phyloP scores from a whole-genome alignment of 1,284 basidiomycete species.

The Cutaneotrichosporon mucoides region DNA sequence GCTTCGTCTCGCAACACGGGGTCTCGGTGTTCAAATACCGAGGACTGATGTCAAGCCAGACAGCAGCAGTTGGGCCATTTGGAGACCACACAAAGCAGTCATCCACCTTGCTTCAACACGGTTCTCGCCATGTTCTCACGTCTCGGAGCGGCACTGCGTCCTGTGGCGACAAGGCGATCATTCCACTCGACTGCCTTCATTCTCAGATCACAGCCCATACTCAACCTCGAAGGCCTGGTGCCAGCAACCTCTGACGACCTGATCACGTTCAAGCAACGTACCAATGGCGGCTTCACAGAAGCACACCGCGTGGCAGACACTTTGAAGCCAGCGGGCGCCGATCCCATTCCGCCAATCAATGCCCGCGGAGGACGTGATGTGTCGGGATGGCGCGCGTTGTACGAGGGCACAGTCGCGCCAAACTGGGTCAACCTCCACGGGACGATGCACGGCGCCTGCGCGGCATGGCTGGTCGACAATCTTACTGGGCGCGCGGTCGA shows the following conservation, averaged over 20 bases:
- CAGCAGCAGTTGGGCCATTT: no score
- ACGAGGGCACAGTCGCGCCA: constrained; percentile 3
- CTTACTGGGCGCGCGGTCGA: constrained; percentile 9
- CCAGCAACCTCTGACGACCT: constrained; percentile 1
- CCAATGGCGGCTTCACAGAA: not conserved
- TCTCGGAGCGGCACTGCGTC: no score
- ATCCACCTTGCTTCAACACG: no score
- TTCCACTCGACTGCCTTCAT: not conserved
- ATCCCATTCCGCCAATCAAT: constrained; percentile 6
- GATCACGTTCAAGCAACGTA: not conserved
- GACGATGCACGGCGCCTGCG: constrained; percentile 13
- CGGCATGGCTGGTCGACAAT: constrained; percentile 14
- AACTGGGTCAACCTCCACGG: constrained; percentile 11
- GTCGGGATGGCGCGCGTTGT: constrained; percentile 9
- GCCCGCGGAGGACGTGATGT: constrained; percentile 8
- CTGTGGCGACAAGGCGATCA: no score
- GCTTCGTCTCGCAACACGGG: no score
- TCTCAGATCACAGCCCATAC: not conserved
- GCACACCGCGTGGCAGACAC: constrained; percentile 5
- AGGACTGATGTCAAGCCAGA: no score
- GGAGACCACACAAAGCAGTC: no score
- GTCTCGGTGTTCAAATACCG: no score
- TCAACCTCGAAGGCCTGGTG: not conserved
- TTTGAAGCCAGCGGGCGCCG: not conserved
- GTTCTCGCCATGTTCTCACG: no score